Conservation (phyloP, 1,139 yeast genomes). For the Geotrichum aggregatum region DNA sequence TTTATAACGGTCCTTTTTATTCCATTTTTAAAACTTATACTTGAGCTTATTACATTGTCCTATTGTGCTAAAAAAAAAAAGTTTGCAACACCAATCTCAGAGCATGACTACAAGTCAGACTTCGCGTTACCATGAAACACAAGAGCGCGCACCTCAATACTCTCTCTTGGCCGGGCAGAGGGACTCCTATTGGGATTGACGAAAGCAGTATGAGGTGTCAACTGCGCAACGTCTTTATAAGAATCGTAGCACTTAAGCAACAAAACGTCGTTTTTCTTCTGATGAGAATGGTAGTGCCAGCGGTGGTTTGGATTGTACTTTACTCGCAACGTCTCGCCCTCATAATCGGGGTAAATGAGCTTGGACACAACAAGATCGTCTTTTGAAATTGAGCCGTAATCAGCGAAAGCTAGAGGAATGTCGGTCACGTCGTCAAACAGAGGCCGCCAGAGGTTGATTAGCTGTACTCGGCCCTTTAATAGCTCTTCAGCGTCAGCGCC, state of each 20-base stretch:
- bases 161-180: conserved; percentile 27
- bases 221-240: conserved; percentile 22
- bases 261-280: conserved; percentile 26
- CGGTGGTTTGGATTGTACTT: conserved; percentile 24
- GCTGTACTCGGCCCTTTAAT: conserved; percentile 25
- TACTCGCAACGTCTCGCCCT: conserved; percentile 29
- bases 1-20: too few species aligned
- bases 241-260: conserved; percentile 32
- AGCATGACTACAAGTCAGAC: too few species aligned
- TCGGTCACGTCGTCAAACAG: conserved; percentile 25
- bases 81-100: too few species aligned
- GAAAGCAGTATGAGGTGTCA: conserved; percentile 31
- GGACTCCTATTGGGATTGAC: conserved; percentile 25
- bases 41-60: too few species aligned
- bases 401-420: conserved; percentile 30
- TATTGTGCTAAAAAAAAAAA: too few species aligned
- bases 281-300: conserved; percentile 27
- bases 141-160: conserved; percentile 31
- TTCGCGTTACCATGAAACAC: too few species aligned
- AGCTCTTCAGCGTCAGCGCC: conserved; percentile 26
- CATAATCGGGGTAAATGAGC: conserved; percentile 24
- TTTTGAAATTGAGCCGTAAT: conserved; percentile 21
- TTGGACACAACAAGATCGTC: conserved; percentile 26
- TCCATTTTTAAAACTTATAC: too few species aligned
- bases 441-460: conserved; percentile 32